A percentile compares a stretch with the other conserved stretches of the same genome.
These are phyloP conservation scores for Phytophthora hybrid DNA, from an alignment of 352 stramenopile genomes.

Conservation along the genomic window DNA sequence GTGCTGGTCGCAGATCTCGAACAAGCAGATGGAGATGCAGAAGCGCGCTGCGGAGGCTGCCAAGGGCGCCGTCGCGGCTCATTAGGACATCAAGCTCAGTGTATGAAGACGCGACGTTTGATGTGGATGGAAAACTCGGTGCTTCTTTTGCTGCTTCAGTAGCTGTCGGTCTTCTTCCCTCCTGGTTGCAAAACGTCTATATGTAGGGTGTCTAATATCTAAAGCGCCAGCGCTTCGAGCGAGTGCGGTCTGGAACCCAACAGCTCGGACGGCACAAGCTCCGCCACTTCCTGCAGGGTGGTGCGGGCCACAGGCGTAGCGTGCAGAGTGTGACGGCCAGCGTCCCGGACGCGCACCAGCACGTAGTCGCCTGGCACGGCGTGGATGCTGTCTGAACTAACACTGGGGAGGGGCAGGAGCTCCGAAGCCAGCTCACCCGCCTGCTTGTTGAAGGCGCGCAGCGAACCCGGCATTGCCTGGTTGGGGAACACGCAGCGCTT, in stretches of 20 bases:
- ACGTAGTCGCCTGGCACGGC: constrained; percentile 83
- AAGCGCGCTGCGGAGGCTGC: constrained; percentile 84
- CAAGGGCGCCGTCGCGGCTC: constrained; percentile 59
- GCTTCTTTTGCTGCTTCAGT: constrained; percentile 23
- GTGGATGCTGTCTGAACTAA: constrained; percentile 45
- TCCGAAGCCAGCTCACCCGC: constrained; percentile 45
- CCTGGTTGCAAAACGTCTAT: constrained; percentile 23
- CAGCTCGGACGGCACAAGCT: constrained; percentile 60
- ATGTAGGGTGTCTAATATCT: constrained; percentile 33
- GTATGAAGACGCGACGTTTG: constrained; percentile 4
- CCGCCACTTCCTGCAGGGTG: constrained; percentile 70
- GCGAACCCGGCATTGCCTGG: constrained; percentile 54
- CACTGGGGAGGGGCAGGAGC: constrained; percentile 58
- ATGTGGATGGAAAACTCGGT: constrained; percentile 19
- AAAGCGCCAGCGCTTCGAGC: constrained; percentile 46
- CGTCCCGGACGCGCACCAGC: constrained; percentile 83
- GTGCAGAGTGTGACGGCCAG: constrained; percentile 84
- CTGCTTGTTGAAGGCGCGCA: constrained; percentile 53
- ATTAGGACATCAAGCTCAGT: constrained; percentile 30
- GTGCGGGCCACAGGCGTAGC: constrained; percentile 81
- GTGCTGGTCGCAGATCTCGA: constrained; percentile 75
- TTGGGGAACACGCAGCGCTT: constrained; percentile 91
- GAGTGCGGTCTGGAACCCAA: constrained; percentile 62
- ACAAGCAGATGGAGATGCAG: constrained; percentile 92
- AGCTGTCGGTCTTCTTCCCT: neutral